Base-by-base conservation (phyloP, 1,284 basidiomycete species). In the Tausonia pullulans region DNA sequence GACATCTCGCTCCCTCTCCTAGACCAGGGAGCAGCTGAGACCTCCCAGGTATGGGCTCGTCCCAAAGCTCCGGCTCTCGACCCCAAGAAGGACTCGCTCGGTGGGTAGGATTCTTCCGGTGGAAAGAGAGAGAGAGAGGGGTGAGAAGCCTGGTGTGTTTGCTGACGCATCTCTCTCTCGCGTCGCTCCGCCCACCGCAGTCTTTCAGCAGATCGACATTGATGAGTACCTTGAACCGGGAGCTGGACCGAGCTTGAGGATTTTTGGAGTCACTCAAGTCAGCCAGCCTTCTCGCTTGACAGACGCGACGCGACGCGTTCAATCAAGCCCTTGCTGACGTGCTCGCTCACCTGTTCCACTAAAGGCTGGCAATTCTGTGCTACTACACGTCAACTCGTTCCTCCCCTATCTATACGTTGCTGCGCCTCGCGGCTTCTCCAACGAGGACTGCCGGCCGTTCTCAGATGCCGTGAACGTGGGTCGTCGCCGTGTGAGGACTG, bases 181-280 rank as follows among this genome's bases (percentile, higher is more conserved):
- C 45, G 55, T 11, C 45, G n/a, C 16, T 10, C 53, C 49, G n/a
- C 57, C 2, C 13, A 11, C 50, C 7, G 9, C 50, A 73, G 73
- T 87, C 14, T 96, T 97, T 71, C 93, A 97, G 74, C 94, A 97
- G 74, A 93, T 93, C 65, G 94, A 97, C 68, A 81, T 97, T 9
- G 89, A 94, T 69, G 85, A 89, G 67, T 79, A 84, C 2, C 80
- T 80, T 3, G 85, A 87, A 66, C 69, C 74, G 0, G 80, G 76
- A 5, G 79, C 79, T 40, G 78, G 75, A 2, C 79, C 82, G 0
- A 81, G 80, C 57, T 71, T 96, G 46, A 81, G 89, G 51, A 84
- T 96, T 77, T 97, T 87, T 74, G 93, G 93, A 56, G 88, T 96
- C 4, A 96, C 90, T 2, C 79, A 91, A 78, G 89, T 87, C 65